Percentiles rank a stretch among this genome's conserved stretches.
Evolutionary conservation across 768 basidiomycete species (phyloP).

Genomic region (Termitomyces sp.): DNA sequence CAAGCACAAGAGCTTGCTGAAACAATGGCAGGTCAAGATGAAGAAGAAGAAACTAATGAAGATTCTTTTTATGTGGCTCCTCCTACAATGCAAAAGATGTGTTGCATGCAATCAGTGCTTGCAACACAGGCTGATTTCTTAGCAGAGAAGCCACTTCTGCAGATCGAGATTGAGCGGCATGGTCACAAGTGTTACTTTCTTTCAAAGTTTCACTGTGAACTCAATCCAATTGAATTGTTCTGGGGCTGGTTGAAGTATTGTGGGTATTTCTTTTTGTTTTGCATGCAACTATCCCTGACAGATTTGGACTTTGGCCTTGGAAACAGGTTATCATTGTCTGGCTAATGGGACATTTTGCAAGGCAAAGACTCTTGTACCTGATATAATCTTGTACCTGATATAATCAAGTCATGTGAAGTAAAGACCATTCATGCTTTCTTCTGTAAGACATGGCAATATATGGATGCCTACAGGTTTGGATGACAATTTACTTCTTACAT

Average conservation of each 20-base stretch:
- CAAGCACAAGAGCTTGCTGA: not conserved
- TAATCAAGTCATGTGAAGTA: slow-evolving; percentile 5
- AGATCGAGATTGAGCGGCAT: not conserved
- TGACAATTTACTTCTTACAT: not conserved
- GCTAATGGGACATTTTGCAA: not conserved
- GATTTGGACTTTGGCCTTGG: not conserved
- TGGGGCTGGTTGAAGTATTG: not conserved
- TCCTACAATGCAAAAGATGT: not conserved
- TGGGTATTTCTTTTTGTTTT: not conserved
- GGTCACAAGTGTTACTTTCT: no score
- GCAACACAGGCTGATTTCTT: slow-evolving; percentile 8
- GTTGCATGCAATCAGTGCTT: not conserved
- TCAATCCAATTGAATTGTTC: not conserved
- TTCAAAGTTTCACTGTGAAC: no score
- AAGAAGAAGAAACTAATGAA: not conserved
- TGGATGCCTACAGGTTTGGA: not conserved
- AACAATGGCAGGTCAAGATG: not conserved
- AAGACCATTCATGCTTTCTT: slow-evolving; percentile 6
- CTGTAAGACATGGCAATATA: slow-evolving; percentile 1
- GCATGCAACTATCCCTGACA: no score
- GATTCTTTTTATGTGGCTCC: not conserved
- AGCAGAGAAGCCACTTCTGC: slow-evolving; percentile 13
- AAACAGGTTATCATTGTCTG: slow-evolving; percentile 5
- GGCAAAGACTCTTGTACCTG: slow-evolving; percentile 12
- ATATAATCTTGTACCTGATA: slow-evolving; percentile 12